These are phyloP conservation scores for Allomyces macrogynus DNA, from an alignment of 192 early-diverging fungal species.

Conservation along the genomic window DNA sequence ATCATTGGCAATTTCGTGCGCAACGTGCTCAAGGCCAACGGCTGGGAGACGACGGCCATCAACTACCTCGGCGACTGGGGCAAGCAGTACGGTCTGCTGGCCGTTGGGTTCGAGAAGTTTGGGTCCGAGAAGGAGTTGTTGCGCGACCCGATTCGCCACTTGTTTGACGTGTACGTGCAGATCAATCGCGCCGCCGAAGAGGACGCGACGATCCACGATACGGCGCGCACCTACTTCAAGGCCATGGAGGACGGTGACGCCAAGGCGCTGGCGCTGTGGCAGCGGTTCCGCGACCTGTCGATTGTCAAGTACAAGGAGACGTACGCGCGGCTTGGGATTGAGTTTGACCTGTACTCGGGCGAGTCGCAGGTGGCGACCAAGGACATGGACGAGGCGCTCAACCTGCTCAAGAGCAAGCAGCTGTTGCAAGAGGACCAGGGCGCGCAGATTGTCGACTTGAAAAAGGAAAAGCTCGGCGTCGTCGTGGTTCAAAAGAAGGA, in stretches of 20 bases:
- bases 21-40: conserved; percentile 62
- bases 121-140: conserved; percentile 60
- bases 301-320: conserved; percentile 82
- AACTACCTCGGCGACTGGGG: conserved; percentile 99
- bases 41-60: conserved; percentile 75
- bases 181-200: conserved; percentile 58
- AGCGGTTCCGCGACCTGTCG: conserved; percentile 65
- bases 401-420: conserved; percentile 48
- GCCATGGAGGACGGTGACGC: conserved; percentile 86
- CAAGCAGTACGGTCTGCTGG: conserved; percentile 92
- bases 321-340: conserved; percentile 71
- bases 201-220: conserved; percentile 48
- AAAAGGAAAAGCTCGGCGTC: conserved; percentile 58
- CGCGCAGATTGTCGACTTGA: conserved; percentile 69
- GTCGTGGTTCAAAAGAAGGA: conserved; percentile 75
- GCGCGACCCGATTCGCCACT: conserved; percentile 67
- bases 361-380: conserved; percentile 68
- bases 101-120: conserved; percentile 64
- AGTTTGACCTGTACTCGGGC: conserved; percentile 89
- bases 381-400: conserved; percentile 42
- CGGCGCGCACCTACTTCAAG: conserved; percentile 79
- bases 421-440: conserved; percentile 59
- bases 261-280: conserved; percentile 59
- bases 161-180: conserved; percentile 80
- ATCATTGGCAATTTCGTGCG: conserved; percentile 90